A percentile compares a stretch with the other conserved stretches of the same genome.
phyloP scores from a whole-genome alignment of 1,284 basidiomycete genomes.

The Flammula alnicola region DNA sequence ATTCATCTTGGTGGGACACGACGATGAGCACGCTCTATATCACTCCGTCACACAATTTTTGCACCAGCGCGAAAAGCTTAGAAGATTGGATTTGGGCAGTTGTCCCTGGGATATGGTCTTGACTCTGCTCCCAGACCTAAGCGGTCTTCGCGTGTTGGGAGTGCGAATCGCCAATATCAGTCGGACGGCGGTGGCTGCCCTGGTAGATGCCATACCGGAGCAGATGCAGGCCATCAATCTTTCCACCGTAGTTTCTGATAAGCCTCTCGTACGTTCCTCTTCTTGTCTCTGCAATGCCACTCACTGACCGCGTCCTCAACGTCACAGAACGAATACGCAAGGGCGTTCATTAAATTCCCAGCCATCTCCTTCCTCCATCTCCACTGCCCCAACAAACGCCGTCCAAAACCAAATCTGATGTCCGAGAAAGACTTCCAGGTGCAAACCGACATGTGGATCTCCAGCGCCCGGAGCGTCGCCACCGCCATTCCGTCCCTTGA shows the following conservation, averaged over 20 bases:
- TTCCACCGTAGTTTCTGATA: constrained; percentile 51
- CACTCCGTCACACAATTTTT: constrained; percentile 59
- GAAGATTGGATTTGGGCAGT: constrained; percentile 61
- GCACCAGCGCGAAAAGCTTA: constrained; percentile 47
- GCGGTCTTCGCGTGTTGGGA: constrained; percentile 55
- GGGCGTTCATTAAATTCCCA: constrained; percentile 49
- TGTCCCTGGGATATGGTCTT: constrained; percentile 67
- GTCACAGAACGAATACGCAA: constrained; percentile 57
- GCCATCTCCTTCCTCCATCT: constrained; percentile 63
- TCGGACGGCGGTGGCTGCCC: constrained; percentile 37
- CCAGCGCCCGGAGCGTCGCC: constrained; percentile 54
- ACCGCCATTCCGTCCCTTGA: constrained; percentile 54
- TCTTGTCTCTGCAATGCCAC: background rate
- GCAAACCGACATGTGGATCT: constrained; percentile 61
- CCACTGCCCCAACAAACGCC: constrained; percentile 46
- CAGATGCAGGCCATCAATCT: constrained; percentile 59
- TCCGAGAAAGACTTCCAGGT: constrained; percentile 61
- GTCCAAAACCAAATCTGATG: constrained; percentile 60
- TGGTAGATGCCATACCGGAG: constrained; percentile 50
- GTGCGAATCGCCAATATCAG: constrained; percentile 57
- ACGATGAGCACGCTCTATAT: constrained; percentile 57
- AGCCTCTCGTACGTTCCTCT: constrained; percentile 48
- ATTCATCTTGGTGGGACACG: constrained; percentile 64
- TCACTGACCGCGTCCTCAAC: background rate
- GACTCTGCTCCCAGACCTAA: constrained; percentile 52